Evolutionary conservation across 345 rosid species (phyloP).

Genomic region (Hibiscus mutabilis): DNA sequence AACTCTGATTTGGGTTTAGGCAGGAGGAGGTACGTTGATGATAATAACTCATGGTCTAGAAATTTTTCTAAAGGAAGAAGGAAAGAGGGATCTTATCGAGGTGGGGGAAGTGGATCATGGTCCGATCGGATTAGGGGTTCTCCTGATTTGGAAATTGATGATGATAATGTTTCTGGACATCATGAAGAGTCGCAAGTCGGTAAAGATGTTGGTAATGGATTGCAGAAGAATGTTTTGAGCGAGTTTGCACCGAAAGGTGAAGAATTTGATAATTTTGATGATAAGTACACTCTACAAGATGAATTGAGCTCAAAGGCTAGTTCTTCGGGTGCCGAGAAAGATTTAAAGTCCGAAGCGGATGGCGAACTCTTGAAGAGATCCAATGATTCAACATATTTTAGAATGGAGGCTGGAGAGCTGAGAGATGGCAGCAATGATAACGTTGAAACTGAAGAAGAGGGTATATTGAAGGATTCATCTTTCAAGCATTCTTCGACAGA

Average conservation of each 20-base stretch:
- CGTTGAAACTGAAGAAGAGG: constrained; percentile 38
- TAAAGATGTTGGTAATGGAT: constrained; percentile 44
- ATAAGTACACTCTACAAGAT: constrained; percentile 35
- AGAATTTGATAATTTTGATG: constrained; percentile 46
- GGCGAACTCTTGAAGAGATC: constrained; percentile 42
- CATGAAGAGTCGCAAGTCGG: constrained; percentile 49
- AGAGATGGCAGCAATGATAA: constrained; percentile 24
- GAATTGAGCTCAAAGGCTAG: constrained; percentile 50
- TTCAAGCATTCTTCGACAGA: constrained; percentile 20
- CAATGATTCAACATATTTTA: constrained; percentile 26
- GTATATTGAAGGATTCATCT: constrained; percentile 28
- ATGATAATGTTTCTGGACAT: constrained; percentile 39
- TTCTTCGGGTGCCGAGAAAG: constrained; percentile 43
- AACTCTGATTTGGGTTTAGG: constrained; percentile 35
- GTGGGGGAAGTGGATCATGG: constrained; percentile 69
- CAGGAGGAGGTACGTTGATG: constrained; percentile 62
- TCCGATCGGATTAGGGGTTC: constrained; percentile 52
- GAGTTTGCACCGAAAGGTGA: constrained; percentile 37
- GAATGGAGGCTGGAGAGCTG: constrained; percentile 36
- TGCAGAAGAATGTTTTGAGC: constrained; percentile 41
- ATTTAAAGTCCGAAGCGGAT: constrained; percentile 22
- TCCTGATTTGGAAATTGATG: constrained; percentile 47
- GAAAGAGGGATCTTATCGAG: constrained; percentile 50
- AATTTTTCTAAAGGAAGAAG: constrained; percentile 57
- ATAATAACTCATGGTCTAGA: constrained; percentile 44